Evolutionary conservation across 2,329 filamentous ascomycete genomes (phyloP), one percentile per base, ranked within the genome.

Genomic region (Pseudogymnoascus sp.): DNA sequence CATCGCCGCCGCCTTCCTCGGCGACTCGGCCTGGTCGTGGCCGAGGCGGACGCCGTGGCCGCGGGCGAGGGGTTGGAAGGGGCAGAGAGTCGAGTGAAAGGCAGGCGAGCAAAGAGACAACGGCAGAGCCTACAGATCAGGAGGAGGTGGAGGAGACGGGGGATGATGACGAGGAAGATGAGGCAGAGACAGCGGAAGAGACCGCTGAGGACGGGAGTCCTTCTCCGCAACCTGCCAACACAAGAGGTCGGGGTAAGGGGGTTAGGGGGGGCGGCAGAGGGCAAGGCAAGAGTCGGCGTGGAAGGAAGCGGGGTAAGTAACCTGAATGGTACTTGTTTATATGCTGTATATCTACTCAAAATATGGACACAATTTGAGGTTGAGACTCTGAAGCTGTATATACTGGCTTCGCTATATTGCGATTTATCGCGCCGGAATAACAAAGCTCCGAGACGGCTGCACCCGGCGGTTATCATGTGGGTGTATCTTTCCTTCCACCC

Each of bases 21-120:
- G 75, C 1, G 71, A 79, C 67, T n/a, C 64, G 72, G 37, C 62
- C 68, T 29, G 70, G 68, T 19, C 67, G 71, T 63, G 67, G 67
- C 21, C 65, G 64, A 75, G 79, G 64, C 74, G 77, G 66, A 79
- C 79, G 68, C 76, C 33, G 59, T 79, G 56, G 76, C 75, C 0
- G 75, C 75, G 11, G 77, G 76, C 24, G 77, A 78, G 61, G 77
- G 75, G 11, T 79, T 78, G 68, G 69, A 72, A 5, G 75, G 75
- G 67, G 72, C 71, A 56, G 75, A 4, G 59, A 75, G 62, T 74
- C 73, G 13, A 70, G 71, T 31, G 73, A 74, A 35, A 69, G 73
- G 59, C 68, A 72, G 31, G 69, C 68, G 31, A 74, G 72, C 62
- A 72, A 71, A 31, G 70, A 61, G 59, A 69, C 71, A 38, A 67